These are phyloP conservation scores for Selenicereus undatus DNA, from an alignment of 148 eudicot genomes.

Conservation along the genomic window DNA sequence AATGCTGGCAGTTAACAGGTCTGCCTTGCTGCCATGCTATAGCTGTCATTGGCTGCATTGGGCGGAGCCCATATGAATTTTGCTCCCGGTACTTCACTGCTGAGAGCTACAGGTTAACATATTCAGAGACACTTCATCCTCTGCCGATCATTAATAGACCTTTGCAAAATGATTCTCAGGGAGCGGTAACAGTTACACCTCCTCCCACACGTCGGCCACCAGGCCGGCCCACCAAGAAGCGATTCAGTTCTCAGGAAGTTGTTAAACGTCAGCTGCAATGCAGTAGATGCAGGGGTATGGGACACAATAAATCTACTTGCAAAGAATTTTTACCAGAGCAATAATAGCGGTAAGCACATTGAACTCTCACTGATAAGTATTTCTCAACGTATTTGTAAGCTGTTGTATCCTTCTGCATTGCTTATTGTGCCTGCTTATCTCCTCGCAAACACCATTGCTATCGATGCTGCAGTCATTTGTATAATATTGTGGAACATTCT, in stretches of 20 bases:
- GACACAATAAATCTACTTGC: conserved; percentile 92
- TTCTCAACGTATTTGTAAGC: background rate
- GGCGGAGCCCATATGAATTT: conserved; percentile 54
- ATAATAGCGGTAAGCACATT: conserved; percentile 22
- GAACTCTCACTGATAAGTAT: background rate
- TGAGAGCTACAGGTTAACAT: conserved; percentile 64
- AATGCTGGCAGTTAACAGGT: conserved; percentile 78
- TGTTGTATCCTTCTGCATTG: background rate
- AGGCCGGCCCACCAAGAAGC: conserved; percentile 78
- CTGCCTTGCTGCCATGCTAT: conserved; percentile 88
- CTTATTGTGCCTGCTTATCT: background rate
- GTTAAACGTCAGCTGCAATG: conserved; percentile 81
- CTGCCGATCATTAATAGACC: conserved; percentile 43
- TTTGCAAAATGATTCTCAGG: conserved; percentile 40
- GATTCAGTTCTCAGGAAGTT: conserved; percentile 45
- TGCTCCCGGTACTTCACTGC: conserved; percentile 62
- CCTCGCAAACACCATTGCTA: background rate
- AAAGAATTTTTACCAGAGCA: conserved; percentile 41
- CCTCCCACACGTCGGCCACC: conserved; percentile 97
- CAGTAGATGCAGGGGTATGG: conserved; percentile 83
- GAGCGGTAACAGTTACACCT: conserved; percentile 62
- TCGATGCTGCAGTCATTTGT: background rate
- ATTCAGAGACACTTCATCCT: conserved; percentile 68
- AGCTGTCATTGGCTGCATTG: conserved; percentile 58
- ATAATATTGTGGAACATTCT: background rate